These are phyloP conservation scores for Dioscorea cayenensis DNA, from an alignment of 116 monocot genomes.

Conservation along the genomic window DNA sequence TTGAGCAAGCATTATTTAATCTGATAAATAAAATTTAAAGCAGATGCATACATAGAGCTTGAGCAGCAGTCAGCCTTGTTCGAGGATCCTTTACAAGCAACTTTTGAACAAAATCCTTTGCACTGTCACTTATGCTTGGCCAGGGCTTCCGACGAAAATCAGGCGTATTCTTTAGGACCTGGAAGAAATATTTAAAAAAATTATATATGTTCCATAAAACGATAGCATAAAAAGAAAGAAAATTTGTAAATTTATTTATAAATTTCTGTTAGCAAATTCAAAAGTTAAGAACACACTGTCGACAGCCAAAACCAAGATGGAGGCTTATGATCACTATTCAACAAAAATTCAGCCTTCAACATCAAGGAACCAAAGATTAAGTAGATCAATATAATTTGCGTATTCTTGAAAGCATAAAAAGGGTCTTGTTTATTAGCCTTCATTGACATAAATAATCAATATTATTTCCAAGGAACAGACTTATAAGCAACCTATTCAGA, in stretches of 20 bases:
- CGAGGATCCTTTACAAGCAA: slow-evolving; percentile 82
- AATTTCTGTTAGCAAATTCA: too few species aligned
- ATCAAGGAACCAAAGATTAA: too few species aligned
- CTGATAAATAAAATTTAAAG: background rate
- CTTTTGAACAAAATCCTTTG: slow-evolving; percentile 92
- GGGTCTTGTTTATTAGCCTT: too few species aligned
- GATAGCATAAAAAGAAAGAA: background rate
- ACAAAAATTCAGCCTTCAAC: too few species aligned
- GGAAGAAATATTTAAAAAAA: background rate
- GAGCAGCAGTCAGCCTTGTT: slow-evolving; percentile 86
- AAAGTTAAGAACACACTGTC: too few species aligned
- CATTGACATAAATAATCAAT: too few species aligned
- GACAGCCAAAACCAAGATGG: too few species aligned
- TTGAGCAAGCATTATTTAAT: background rate
- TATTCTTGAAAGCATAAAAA: too few species aligned
- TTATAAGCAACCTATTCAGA: too few species aligned
- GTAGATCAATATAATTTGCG: too few species aligned
- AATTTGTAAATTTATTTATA: background rate
- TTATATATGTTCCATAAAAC: background rate
- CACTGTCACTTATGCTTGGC: slow-evolving; percentile 74
- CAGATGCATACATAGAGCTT: slow-evolving; percentile 82
- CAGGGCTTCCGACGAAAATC: slow-evolving; percentile 89
- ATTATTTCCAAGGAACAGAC: too few species aligned
- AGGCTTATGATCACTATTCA: too few species aligned
- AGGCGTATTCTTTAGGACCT: slow-evolving; percentile 87